Base-by-base conservation (phyloP, 2,329 filamentous ascomycete genomes). In the Fusarium sterilihyphosum region DNA sequence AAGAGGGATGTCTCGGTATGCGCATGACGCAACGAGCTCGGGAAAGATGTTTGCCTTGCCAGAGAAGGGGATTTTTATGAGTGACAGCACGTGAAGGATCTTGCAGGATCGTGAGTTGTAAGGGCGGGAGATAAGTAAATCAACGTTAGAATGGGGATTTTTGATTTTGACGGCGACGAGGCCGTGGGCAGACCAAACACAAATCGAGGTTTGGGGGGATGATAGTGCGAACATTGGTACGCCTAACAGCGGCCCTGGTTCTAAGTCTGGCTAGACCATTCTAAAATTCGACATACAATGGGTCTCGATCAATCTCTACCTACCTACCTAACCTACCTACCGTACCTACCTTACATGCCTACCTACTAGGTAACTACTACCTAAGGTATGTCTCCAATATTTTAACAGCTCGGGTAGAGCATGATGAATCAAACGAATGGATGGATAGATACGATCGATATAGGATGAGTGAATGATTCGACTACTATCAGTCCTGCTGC, bases 11-110 rank as follows among this genome's bases (percentile, higher is more conserved):
- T 73, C 71, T 80, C 77, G 78, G 79, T 78, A 79, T 82, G 80
- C 78, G 81, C 82, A 83, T 83, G 82, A 81, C 82, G 81, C 61
- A 81, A 77, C 72, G 73, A 67, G 64, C 54, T 74, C 43, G 61
- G 71, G 53, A 37, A 29, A 67, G 61, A 71, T 62, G 71, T 60
- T 66, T 65, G 66, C 61, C 61, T 65, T 69, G 52, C 35, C 73
- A 47, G 53, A 47, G 40, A 54, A 71, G 53, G 70, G 59, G 38
- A 67, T 65, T 74, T 74, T 61, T 74, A 58, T 61, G 63, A 67
- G 52, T 64, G 65, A 73, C 41, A 47, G 44, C 67, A 74, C 68
- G 67, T 58, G 66, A 72, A 67, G 46, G 50, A 22, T 73, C 65
- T 65, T 59, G 68, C 64, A 50, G 74, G 66, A 72, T 77, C 74